A percentile compares a stretch with the other conserved stretches of the same genome.
Evolutionary conservation across 441 rosid species (phyloP).

Genomic region (Adansonia gregorii): DNA sequence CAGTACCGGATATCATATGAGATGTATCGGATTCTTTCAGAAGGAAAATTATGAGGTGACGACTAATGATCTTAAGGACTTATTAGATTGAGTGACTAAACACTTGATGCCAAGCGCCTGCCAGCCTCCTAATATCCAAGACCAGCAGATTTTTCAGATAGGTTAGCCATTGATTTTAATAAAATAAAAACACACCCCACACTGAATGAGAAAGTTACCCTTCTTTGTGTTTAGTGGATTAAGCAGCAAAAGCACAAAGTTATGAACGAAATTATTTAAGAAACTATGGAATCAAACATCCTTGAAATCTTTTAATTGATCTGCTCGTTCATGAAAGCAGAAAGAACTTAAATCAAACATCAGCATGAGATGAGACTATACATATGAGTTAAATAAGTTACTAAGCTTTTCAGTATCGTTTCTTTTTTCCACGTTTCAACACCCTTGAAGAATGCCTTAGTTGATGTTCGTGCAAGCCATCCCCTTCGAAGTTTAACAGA

Average conservation of each 20-base stretch:
- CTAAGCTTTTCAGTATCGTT: slow-evolving; percentile 58
- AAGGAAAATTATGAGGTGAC: not conserved
- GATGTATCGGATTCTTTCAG: not conserved
- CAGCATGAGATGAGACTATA: not conserved
- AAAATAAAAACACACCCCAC: not conserved
- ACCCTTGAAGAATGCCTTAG: slow-evolving; percentile 70
- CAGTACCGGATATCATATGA: slow-evolving; percentile 37
- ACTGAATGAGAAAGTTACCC: not conserved
- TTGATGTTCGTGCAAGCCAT: slow-evolving; percentile 55
- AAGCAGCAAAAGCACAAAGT: not conserved
- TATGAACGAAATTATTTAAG: not conserved
- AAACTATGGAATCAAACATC: too few species aligned
- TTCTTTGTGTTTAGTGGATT: not conserved
- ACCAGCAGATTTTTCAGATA: slow-evolving; percentile 5
- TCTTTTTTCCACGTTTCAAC: slow-evolving; percentile 73
- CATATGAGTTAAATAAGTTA: not conserved
- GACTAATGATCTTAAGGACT: too few species aligned
- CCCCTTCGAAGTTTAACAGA: slow-evolving; percentile 8
- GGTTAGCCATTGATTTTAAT: not conserved
- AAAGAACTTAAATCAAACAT: not conserved
- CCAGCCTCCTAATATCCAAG: slow-evolving; percentile 68
- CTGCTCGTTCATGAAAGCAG: not conserved
- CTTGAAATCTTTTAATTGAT: too few species aligned
- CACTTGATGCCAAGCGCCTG: slow-evolving; percentile 48
- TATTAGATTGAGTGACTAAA: slow-evolving; percentile 39